Evolutionary conservation across 352 stramenopile species (phyloP).

Genomic region (Phytophthora parvispora): DNA sequence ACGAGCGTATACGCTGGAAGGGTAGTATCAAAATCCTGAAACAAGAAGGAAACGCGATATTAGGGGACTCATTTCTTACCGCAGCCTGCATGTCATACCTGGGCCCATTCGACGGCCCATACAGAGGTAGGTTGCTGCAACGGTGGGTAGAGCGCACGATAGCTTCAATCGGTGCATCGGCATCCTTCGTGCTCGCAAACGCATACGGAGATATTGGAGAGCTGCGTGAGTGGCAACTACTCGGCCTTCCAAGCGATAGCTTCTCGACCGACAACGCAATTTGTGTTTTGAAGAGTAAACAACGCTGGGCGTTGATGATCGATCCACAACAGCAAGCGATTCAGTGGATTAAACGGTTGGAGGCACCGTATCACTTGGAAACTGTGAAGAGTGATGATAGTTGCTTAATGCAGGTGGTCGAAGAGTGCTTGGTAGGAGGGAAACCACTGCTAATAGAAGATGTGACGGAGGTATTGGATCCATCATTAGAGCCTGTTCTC

Average conservation of each 20-base stretch:
- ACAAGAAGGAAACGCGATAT: slow-evolving; percentile 48
- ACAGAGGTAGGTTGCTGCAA: slow-evolving; percentile 44
- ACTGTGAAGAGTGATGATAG: slow-evolving; percentile 74
- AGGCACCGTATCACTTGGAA: slow-evolving; percentile 71
- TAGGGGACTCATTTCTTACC: slow-evolving; percentile 75
- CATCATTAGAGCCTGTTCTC: slow-evolving; percentile 67
- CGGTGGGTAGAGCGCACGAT: slow-evolving; percentile 34
- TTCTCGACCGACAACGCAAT: slow-evolving; percentile 94
- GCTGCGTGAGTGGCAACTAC: slow-evolving; percentile 90
- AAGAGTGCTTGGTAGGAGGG: slow-evolving; percentile 46
- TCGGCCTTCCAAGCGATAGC: slow-evolving; percentile 89
- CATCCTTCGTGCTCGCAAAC: slow-evolving; percentile 64
- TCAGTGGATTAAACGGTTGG: slow-evolving; percentile 93
- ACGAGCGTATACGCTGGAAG: slow-evolving; percentile 81
- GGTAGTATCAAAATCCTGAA: slow-evolving; percentile 66
- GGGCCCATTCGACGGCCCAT: slow-evolving; percentile 68
- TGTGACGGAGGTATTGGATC: slow-evolving; percentile 60
- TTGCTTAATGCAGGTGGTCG: slow-evolving; percentile 47
- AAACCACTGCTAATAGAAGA: slow-evolving; percentile 72
- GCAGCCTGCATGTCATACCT: slow-evolving; percentile 72
- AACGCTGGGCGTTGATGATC: slow-evolving; percentile 95
- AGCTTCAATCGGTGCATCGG: slow-evolving; percentile 38
- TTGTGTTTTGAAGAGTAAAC: slow-evolving; percentile 85
- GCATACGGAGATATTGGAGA: slow-evolving; percentile 86
- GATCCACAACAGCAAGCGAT: slow-evolving; percentile 95